A percentile compares a stretch with the other conserved stretches of the same genome.
phyloP scores from a whole-genome alignment of 1,139 yeast genomes.

The Kazachstania sp. region DNA sequence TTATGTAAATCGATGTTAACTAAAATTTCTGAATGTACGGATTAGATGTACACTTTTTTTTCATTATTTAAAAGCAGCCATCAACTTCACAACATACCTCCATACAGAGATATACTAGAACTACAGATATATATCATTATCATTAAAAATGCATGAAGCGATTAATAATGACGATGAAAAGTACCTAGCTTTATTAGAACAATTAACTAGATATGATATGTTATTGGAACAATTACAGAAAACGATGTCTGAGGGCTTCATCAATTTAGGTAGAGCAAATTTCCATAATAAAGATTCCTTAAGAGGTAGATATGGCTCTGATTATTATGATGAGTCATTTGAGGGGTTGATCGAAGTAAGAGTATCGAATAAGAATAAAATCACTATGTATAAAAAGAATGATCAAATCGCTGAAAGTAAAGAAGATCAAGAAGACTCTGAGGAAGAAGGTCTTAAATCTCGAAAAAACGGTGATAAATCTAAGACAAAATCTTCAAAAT shows the following conservation, averaged over 20 bases:
- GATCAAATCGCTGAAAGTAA: neutral
- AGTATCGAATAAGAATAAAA: slow-evolving; percentile 5
- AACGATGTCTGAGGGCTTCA: slow-evolving; percentile 21
- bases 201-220: slow-evolving; percentile 21
- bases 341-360: slow-evolving; percentile 17
- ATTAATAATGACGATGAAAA: slow-evolving; percentile 5
- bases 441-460: slow-evolving; percentile 3
- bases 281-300: slow-evolving; percentile 27
- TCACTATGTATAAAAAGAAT: slow-evolving; percentile 3
- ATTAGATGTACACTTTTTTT: no score
- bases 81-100: no score
- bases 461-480: neutral
- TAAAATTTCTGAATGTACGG: no score
- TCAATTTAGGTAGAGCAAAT: slow-evolving; percentile 26
- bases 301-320: slow-evolving; percentile 26
- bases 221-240: slow-evolving; percentile 24
- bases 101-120: no score
- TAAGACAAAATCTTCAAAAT: neutral
- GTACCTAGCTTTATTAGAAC: slow-evolving; percentile 11
- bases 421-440: neutral
- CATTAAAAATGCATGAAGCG: neutral
- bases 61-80: no score
- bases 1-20: neutral
- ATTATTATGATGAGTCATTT: slow-evolving; percentile 27
- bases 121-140: no score